phyloP scores from a whole-genome alignment of 495 filamentous ascomycete genomes.

The Pyrenula massariospora region DNA sequence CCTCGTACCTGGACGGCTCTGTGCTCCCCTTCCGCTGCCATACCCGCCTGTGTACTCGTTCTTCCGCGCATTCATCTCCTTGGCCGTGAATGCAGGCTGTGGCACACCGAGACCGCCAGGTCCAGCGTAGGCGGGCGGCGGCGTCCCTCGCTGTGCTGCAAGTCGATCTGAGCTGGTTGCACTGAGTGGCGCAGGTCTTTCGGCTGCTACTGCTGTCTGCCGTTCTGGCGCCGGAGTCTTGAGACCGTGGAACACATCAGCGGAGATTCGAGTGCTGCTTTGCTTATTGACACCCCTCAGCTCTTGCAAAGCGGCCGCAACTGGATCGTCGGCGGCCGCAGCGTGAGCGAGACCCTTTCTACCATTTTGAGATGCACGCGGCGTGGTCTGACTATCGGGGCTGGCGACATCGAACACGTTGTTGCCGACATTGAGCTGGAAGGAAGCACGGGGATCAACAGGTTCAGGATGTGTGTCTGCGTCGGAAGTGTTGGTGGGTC shows the following conservation, averaged over 20 bases:
- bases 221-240: conserved; percentile 60
- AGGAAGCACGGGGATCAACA: conserved; percentile 81
- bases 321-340: conserved; percentile 63
- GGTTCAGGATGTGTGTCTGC: conserved; percentile 50
- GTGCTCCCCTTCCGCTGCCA: not conserved
- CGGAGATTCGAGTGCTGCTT: conserved; percentile 67
- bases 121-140: conserved; percentile 78
- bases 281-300: conserved; percentile 78
- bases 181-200: conserved; percentile 29
- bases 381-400: conserved; percentile 42
- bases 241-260: conserved; percentile 87
- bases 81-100: conserved; percentile 80
- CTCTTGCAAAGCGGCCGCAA: conserved; percentile 84
- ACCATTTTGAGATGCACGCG: conserved; percentile 19
- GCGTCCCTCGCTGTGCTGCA: conserved; percentile 49
- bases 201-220: conserved; percentile 6
- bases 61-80: conserved; percentile 57
- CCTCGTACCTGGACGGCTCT: not conserved
- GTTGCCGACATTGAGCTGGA: conserved; percentile 91
- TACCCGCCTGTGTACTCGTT: conserved; percentile 20
- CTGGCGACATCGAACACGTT: conserved; percentile 96
- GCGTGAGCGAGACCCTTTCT: conserved; percentile 11
- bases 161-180: conserved; percentile 38
- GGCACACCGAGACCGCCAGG: conserved; percentile 58
- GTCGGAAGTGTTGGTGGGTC: not conserved